Evolutionary conservation across 192 early-diverging fungal species (phyloP), one percentile per base, ranked within the genome.

Genomic region (Rhizophagus sp.): DNA sequence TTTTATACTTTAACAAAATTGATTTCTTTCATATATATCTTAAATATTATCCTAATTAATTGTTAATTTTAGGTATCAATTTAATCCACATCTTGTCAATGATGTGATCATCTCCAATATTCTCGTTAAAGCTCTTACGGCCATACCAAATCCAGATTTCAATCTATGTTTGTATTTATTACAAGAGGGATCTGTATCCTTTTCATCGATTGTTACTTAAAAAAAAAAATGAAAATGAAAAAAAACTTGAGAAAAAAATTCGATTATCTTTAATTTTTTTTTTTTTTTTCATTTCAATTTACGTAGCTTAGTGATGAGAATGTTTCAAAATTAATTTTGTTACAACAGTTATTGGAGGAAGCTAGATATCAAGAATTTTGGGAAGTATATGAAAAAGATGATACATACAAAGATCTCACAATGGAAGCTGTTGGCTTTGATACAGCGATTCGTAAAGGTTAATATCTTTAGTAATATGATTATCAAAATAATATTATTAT

Each of bases 151-250:
- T 81, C 90, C 94, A 25, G 96, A 97, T 84, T 98, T 97, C 83
- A 95, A 95, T 87, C 88, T 97, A 63, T 95, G 93, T 87, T 84
- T 96, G 62, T 96, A 93, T 84, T 87, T 98, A 41, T 88, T 98
- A 62, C 92, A 87, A 68, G 94, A 96, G 65, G 91, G 92, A 50
- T 84, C 93, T 74, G 84, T 91, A 81, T 76, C 74, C 74, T 62
- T 76, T 62, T 62, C n/a, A 36, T 36, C 15, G 7, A 22, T 34
- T 17, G 27, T n/a, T 39, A 33, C 19, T 33, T 17, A 57, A 57
- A 57, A 52, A 57, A 57, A 57, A 52, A 30, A 30, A 30, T 30
- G 30, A 30, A 30, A 30, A 30, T 30, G 30, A 30, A 30, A 30
- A 30, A 30, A 30, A 30, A 30, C 30, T 30, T n/a, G n/a, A n/a